Evolutionary conservation across 768 basidiomycete genomes (phyloP).

Genomic region (Gelatoporia subvermispora): DNA sequence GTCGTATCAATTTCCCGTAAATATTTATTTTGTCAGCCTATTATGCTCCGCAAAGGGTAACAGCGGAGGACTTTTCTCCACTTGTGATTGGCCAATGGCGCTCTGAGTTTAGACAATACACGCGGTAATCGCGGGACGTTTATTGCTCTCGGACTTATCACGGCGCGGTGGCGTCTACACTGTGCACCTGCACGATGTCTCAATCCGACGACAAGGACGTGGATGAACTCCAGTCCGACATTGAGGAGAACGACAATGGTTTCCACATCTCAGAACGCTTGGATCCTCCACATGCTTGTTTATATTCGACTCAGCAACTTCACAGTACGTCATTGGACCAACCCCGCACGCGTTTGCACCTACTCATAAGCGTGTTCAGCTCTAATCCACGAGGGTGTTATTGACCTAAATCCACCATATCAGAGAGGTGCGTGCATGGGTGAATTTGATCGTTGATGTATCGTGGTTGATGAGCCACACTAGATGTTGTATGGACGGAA

Average conservation of each 20-base stretch:
- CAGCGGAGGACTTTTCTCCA: no score
- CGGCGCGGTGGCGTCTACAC: not conserved
- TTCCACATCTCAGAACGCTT: constrained; percentile 20
- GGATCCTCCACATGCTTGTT: constrained; percentile 10
- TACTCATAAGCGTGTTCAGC: constrained; percentile 31
- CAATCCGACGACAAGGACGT: constrained; percentile 12
- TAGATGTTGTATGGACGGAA: constrained; percentile 76
- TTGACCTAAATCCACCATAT: constrained; percentile 69
- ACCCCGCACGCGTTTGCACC: not conserved
- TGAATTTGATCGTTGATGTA: not conserved
- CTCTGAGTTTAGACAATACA: no score
- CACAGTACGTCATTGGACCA: constrained; percentile 15
- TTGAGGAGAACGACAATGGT: constrained; percentile 6
- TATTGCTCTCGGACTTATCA: not conserved
- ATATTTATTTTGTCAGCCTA: not conserved
- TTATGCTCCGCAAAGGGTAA: not conserved
- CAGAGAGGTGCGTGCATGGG: constrained; percentile 51
- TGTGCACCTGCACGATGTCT: no score
- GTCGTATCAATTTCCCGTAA: not conserved
- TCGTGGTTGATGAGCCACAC: not conserved
- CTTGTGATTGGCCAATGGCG: no score
- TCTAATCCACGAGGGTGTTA: constrained; percentile 62
- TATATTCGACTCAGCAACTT: constrained; percentile 17
- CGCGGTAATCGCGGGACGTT: no score
- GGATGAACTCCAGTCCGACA: constrained; percentile 14